Base-by-base conservation (phyloP, 1,139 yeast genomes). In the Suhomyces choctaworum region DNA sequence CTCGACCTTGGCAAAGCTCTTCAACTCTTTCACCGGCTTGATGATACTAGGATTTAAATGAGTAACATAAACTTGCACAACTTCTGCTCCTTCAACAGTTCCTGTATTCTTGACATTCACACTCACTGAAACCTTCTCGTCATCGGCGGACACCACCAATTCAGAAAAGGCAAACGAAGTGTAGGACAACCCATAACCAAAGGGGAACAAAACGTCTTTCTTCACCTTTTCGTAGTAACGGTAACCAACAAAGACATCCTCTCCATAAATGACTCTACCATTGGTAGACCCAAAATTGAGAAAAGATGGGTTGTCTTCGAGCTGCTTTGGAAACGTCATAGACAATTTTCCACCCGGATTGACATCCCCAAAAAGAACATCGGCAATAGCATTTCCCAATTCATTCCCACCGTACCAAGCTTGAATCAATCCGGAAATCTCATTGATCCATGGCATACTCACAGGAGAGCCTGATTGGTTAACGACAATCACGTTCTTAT, bases 401-500 rank as follows among this genome's bases (percentile, higher is more conserved):
- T 58, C 62, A 27, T 52, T 50, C 31, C 70, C 70, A 5, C 70
- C 70, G 39, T 56, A 64, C 70, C 70, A 64, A 7, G 66, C 78
- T 39, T 79, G 83, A 6, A 78, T 57, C 25, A 78, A 47, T 4
- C 74, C 75, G 36, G 64, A 65, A 12, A 70, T 75, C 16, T 70
- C 53, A 25, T 65, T 56, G 10, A 63, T 52, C 82, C 83, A 78
- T 20, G 82, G 80, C 68, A 80, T 63, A 22, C 73, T 63, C 19
- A 79, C 82, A 1, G 86, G 84, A 8, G 82, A 67, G 35, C 85
- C 85, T 3, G 80, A 69, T 52, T 78, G 83, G 55, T 76, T 71
- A 16, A 78, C 81, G 29, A 78, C 62, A 15, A 76, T 69, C 7
- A 73, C 66, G 48, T 77, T 73, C 25, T 70, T 67, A 47, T 77